Evolutionary conservation across 2,329 filamentous ascomycete species (phyloP).

Genomic region (Trichoderma sp.): DNA sequence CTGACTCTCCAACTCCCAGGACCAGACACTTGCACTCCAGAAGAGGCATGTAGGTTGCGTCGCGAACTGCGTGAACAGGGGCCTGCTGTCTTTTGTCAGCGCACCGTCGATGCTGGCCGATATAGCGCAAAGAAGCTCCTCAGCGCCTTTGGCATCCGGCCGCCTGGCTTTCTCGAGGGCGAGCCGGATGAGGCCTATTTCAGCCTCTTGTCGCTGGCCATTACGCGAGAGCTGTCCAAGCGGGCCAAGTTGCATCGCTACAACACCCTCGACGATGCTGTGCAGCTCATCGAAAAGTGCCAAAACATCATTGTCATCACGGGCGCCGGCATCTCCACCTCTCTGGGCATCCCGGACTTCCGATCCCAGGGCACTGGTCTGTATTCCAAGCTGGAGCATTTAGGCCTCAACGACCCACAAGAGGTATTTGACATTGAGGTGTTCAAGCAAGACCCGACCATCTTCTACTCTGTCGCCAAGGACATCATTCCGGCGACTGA

Average conservation of each 20-base stretch:
- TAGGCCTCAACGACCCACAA: slow-evolving; percentile 80
- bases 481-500: slow-evolving; percentile 82
- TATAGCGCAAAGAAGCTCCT: slow-evolving; percentile 80
- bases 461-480: slow-evolving; percentile 89
- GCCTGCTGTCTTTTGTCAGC: slow-evolving; percentile 71
- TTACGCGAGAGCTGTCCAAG: slow-evolving; percentile 77
- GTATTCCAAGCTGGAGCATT: slow-evolving; percentile 77
- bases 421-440: slow-evolving; percentile 91
- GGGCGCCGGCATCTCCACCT: slow-evolving; percentile 94
- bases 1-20: slow-evolving; percentile 5
- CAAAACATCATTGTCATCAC: slow-evolving; percentile 91
- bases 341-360: slow-evolving; percentile 94
- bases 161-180: slow-evolving; percentile 71
- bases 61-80: slow-evolving; percentile 72
- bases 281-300: slow-evolving; percentile 67
- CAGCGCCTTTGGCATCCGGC: slow-evolving; percentile 77
- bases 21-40: slow-evolving; percentile 53
- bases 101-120: slow-evolving; percentile 64
- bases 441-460: slow-evolving; percentile 80
- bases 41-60: slow-evolving; percentile 67
- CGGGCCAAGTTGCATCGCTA: slow-evolving; percentile 74
- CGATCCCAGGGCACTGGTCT: slow-evolving; percentile 89
- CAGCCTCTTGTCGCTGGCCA: slow-evolving; percentile 69
- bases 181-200: slow-evolving; percentile 67
- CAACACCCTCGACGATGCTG: slow-evolving; percentile 87